A percentile compares a stretch with the other conserved stretches of the same genome.
Conservation (phyloP, 306 rosid genomes). For the Quercus cerris region DNA sequence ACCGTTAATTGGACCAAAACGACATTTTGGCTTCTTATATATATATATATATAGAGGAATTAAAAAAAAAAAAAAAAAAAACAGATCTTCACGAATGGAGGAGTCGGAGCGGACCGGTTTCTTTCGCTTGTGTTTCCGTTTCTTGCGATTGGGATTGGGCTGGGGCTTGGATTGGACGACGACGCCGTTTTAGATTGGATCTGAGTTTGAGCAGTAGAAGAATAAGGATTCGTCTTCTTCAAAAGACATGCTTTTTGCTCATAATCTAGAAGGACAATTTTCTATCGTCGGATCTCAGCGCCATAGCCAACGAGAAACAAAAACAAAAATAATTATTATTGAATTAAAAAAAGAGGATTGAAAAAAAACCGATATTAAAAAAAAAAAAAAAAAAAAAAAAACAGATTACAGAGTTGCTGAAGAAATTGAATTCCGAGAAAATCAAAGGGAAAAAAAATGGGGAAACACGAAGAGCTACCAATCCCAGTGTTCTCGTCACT, state of each 20-base stretch:
- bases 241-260: conserved; percentile 12
- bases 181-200: conserved; percentile 24
- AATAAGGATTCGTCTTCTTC: conserved; percentile 32
- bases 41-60: too few species aligned
- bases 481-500: too few species aligned
- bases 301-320: conserved; percentile 39
- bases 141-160: conserved; percentile 39
- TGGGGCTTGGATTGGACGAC: conserved; percentile 1
- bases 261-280: conserved; percentile 77
- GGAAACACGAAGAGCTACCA: too few species aligned
- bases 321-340: background rate
- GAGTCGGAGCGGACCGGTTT: conserved; percentile 16
- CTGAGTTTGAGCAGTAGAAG: conserved; percentile 26
- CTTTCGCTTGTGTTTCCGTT: conserved; percentile 55
- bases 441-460: too few species aligned
- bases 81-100: conserved; percentile 38
- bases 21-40: too few species aligned
- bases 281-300: conserved; percentile 49
- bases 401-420: too few species aligned
- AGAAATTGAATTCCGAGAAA: too few species aligned
- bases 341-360: background rate
- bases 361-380: too few species aligned
- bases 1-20: too few species aligned
- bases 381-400: too few species aligned
- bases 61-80: too few species aligned